Base-by-base conservation (phyloP, 257 asterid species). In the Nicotiana benthamiana region DNA sequence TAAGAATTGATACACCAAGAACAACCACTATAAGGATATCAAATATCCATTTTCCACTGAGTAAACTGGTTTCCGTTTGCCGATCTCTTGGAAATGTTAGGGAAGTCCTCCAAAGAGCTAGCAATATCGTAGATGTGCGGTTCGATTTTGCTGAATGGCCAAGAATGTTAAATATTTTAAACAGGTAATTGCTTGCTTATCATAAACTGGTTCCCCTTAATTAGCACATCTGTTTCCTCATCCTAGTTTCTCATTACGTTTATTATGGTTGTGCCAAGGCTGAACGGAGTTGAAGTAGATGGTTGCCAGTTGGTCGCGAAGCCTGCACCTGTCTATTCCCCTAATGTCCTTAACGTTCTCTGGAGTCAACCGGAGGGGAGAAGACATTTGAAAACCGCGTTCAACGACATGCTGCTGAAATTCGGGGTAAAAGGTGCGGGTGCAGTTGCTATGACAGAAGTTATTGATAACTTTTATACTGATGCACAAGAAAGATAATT, bases 1-100 rank as follows among this genome's bases (percentile, higher is more conserved):
- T 81, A 59, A 88, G 93, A 85, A 84, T 90, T 24, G 96, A 91
- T 81, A 75, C 80, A 51, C 96, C 96, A 87, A 84, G 93, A 86
- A 90, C 96, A 75, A 90, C 96, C 43, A 79, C 67, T 5, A 84
- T 86, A 43, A 86, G 96, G 81, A 80, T 91, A 83, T 83, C 87
- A 78, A 53, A 20, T 84, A 27, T 36, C 52, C 16, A 4, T 28
- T 0, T 4, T 16, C 0, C 10, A 13, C 0, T 0, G 13, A 13
- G 36, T 12, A 43, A 70, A 18, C 18, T 83, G 53, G 0, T 16
- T 0, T 2, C 78, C 48, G 17, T 70, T 17, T 90, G 91, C 88
- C 72, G 48, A 77, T 36, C 85, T 4, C 68, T 87, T 30, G 96
- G 94, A 81, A 32, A 77, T 63, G n/a, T 63, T 72, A 32, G 20